Evolutionary conservation across 2,329 filamentous ascomycete species (phyloP).

Genomic region (Arthrobotrys musiformis): DNA sequence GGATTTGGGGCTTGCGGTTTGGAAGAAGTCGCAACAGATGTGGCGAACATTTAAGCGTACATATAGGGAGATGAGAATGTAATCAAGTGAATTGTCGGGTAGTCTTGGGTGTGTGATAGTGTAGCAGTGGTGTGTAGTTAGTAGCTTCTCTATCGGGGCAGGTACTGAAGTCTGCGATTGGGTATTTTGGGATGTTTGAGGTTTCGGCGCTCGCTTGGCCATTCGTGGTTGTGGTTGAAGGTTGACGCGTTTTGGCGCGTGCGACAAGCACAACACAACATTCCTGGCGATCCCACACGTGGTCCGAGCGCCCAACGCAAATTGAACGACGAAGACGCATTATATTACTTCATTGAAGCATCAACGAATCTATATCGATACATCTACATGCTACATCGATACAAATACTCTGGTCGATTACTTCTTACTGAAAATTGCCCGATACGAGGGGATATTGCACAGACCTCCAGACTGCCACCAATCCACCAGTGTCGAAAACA

Average conservation of each 20-base stretch:
- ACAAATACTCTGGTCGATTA: too few species aligned
- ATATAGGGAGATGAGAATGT: conserved; percentile 16
- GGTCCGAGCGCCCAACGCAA: conserved; percentile 17
- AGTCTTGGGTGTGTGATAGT: not conserved
- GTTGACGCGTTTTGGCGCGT: conserved; percentile 52
- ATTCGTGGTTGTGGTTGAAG: too few species aligned
- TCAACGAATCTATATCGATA: too few species aligned
- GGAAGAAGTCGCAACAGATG: conserved; percentile 63
- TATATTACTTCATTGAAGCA: too few species aligned
- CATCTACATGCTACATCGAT: too few species aligned
- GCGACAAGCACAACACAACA: conserved; percentile 32
- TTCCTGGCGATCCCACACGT: conserved; percentile 8
- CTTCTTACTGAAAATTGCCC: too few species aligned
- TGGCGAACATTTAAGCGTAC: conserved; percentile 54
- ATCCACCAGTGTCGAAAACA: too few species aligned
- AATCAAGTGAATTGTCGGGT: not conserved
- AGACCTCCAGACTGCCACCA: too few species aligned
- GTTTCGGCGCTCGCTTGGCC: conserved; percentile 20
- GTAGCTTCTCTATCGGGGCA: conserved; percentile 2
- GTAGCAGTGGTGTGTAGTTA: not conserved
- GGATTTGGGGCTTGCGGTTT: conserved; percentile 63
- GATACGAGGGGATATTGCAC: too few species aligned
- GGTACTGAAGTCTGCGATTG: conserved; percentile 5
- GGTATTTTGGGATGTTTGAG: conserved; percentile 21
- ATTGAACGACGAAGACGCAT: not conserved